Conservation (phyloP, 2,329 filamentous ascomycete species). For the Arthrobotrys musiformis region DNA sequence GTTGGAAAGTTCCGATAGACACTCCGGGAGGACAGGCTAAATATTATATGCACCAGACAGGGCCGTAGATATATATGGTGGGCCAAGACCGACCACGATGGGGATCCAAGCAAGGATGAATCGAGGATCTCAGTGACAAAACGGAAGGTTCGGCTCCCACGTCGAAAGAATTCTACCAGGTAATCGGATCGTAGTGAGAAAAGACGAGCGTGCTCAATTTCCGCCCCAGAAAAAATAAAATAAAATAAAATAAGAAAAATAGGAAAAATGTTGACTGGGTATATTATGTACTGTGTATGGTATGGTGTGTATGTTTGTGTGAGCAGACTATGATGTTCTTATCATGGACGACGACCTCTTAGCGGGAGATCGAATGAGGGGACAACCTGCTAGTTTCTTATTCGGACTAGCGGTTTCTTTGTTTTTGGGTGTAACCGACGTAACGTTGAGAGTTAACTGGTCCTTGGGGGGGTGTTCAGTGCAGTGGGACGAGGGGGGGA, state of each 20-base stretch:
- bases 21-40: conserved; percentile 29
- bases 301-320: conserved; percentile 14
- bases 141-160: conserved; percentile 54
- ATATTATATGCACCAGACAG: conserved; percentile 43
- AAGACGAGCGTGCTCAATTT: conserved; percentile 50
- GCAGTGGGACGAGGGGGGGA: not conserved
- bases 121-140: conserved; percentile 52
- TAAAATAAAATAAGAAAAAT: too few species aligned
- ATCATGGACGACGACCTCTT: conserved; percentile 34
- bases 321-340: conserved; percentile 56
- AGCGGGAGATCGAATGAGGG: conserved; percentile 44
- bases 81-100: conserved; percentile 48
- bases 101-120: conserved; percentile 49
- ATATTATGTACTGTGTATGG: too few species aligned
- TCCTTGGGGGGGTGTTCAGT: not conserved
- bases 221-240: conserved; percentile 52
- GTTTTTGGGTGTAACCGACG: conserved; percentile 50
- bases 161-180: conserved; percentile 54
- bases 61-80: conserved; percentile 47
- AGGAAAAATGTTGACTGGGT: conserved; percentile 46
- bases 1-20: conserved; percentile 54
- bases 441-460: conserved; percentile 31
- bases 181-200: conserved; percentile 54
- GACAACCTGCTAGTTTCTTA: conserved; percentile 45
- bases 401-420: conserved; percentile 37